Base-by-base conservation (phyloP, 1,284 basidiomycete genomes). In the Laetiporus sulphureus region DNA sequence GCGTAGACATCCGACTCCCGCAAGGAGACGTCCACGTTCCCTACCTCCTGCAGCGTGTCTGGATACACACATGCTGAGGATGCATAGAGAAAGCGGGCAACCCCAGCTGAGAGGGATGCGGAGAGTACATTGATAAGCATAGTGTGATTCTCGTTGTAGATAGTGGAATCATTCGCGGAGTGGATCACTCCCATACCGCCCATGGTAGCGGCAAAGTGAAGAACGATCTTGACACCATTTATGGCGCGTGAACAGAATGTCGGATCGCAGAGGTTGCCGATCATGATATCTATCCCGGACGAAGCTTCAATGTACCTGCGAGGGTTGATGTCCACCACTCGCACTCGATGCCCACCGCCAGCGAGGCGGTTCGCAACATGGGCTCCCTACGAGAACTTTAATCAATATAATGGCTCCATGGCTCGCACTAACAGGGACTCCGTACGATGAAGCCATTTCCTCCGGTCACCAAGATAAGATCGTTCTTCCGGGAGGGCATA, bases 181-280 rank as follows among this genome's bases (percentile, higher is more conserved):
- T 79, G 75, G 27, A 80, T 80, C 0, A 68, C 68, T 2, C 77
- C 74, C 75, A 80, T 79, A 0, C 76, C 75, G 4, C 76, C 76
- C 75, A 77, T 78, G 22, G 64, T 71, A 6, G 75, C 76, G 3
- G 76, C 73, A 48, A 79, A 73, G 52, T 80, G 76, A 18, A 78
- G 58, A 15, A 80, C 64, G 11, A 59, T 63, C 35, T 67, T 49
- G 1, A 72, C 63, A 23, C 62, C 69, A 18, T 53, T 50, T 5
- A 75, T 60, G 3, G 54, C 67, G 2, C 47, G 54, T 3, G 55
- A 37, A 52, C 72, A 74, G 36, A 72, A 57, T 5, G 54, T 43
- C 2, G 54, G 54, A 36, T 77, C 69, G 46, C 70, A 69, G 5
- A 79, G 64, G 48, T 77, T 63, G 1, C 74, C 76, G 1, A 64